phyloP scores from a whole-genome alignment of 306 rosid genomes.

The Trifolium fragiferum region DNA sequence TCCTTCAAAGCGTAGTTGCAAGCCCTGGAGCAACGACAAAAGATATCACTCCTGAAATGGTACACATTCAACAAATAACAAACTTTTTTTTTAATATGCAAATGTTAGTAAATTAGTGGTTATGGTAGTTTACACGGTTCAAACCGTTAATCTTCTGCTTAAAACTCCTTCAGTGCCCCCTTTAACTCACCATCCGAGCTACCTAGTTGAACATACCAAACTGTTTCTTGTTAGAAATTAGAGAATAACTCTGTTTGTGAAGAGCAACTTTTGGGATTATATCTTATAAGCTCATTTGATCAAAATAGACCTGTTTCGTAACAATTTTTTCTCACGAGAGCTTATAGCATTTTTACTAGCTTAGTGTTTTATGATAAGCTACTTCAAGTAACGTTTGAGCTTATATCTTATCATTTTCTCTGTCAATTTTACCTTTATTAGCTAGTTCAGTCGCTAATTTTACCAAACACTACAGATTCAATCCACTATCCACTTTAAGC shows the following conservation, averaged over 20 bases:
- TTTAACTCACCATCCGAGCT: background rate
- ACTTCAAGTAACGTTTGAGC: no score
- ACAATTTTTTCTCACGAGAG: no score
- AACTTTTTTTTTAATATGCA: background rate
- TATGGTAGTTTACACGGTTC: background rate
- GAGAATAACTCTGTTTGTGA: background rate
- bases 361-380: no score
- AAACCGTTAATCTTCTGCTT: background rate
- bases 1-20: constrained; percentile 77
- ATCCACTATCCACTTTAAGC: no score
- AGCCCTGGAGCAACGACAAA: constrained; percentile 61
- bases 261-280: no score
- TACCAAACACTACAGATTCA: no score
- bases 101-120: background rate
- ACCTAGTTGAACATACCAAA: background rate
- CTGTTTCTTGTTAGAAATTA: background rate
- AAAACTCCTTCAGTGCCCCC: background rate
- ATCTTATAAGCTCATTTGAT: no score
- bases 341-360: no score
- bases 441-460: no score
- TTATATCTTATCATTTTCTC: no score
- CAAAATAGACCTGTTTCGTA: no score
- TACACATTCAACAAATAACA: constrained; percentile 37
- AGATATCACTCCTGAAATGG: constrained; percentile 79
- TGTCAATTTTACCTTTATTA: no score